Evolutionary conservation across 169 alveolate genomes (phyloP).

Genomic region (Eimeria acervulina): DNA sequence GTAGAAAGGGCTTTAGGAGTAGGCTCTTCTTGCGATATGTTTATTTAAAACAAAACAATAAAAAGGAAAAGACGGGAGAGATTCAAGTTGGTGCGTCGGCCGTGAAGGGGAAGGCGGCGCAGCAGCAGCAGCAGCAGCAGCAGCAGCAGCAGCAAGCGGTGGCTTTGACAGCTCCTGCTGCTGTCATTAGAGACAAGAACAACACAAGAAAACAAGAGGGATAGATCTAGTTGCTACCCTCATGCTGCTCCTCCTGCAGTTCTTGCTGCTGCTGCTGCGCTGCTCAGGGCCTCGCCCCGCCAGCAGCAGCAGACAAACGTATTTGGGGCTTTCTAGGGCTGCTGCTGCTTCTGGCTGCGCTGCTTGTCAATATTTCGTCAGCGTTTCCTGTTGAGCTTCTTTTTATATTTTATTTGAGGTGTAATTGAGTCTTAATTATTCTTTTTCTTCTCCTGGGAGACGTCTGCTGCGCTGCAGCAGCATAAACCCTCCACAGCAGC

Average conservation of each 20-base stretch:
- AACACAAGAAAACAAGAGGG: background rate
- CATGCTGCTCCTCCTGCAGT: background rate
- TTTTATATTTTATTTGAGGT: background rate
- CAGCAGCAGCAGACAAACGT: background rate
- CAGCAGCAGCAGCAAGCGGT: background rate
- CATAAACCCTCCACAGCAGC: background rate
- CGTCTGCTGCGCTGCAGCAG: background rate
- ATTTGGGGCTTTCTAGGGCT: background rate
- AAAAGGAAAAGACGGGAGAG: background rate
- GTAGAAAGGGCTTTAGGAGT: background rate
- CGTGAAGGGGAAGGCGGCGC: background rate
- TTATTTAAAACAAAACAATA: background rate
- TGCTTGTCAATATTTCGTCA: too few species aligned
- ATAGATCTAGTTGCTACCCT: background rate
- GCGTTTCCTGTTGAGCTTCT: background rate
- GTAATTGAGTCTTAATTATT: background rate
- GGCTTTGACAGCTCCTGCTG: background rate
- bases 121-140: too few species aligned
- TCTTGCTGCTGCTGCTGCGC: conserved; percentile 14
- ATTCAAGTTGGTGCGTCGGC: background rate
- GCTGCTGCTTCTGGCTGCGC: background rate
- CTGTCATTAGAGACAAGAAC: background rate
- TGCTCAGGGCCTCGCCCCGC: background rate
- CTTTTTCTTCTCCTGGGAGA: background rate
- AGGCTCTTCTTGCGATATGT: background rate